Evolutionary conservation across 371 early-diverging fungal genomes (phyloP), one percentile per base, ranked within the genome.

Genomic region (Mortierella sp.): DNA sequence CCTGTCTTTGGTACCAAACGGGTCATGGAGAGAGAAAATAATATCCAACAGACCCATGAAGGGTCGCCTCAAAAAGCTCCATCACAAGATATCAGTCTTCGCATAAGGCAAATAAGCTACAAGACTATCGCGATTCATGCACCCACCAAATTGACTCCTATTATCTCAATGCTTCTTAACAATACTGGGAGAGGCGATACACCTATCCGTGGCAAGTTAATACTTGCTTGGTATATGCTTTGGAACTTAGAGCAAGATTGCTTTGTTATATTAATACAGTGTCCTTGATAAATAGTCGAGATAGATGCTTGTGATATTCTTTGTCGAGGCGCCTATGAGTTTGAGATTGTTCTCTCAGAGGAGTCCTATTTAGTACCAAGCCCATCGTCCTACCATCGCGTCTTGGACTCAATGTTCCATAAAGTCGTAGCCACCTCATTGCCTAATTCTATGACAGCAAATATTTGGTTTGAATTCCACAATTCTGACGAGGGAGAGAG

Each of bases 391-490:
- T 66, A 63, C 8, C 66, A 70, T 32, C 64, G 59, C 5, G n/a
- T 67, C 35, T 30, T 73, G 20, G 78, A 78, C 18, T 57, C 66
- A 5, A 57, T 78, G 20, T 73, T 58, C 28, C 70, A 78, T 37
- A 57, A 64, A 3, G 52, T 73, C 24, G 40, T 54, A 39, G 51
- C 67, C 10, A 70, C 66, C 0, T 37, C 22, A 5, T 30, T 58
- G 4, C 78, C 78, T 16, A 28, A 63, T 5, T 59, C 62, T 0
- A 9, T 39, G 12, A 59, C 62, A 3, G 74, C 78, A 5, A 69
- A 78, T 28, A 59, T 78, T 20, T 73, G 73, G 69, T 78, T 78
- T 47, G 78, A 78, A 39, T 73, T 58, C 61, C 20, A 28, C 43
- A 14, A n/a, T 5, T n/a, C 16, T 32, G 55, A 24, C n/a, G 55